Percentiles rank a stretch among this genome's conserved stretches.
Evolutionary conservation across 805 yeast species (phyloP).

Genomic region (Scheffersomyces spartinae): DNA sequence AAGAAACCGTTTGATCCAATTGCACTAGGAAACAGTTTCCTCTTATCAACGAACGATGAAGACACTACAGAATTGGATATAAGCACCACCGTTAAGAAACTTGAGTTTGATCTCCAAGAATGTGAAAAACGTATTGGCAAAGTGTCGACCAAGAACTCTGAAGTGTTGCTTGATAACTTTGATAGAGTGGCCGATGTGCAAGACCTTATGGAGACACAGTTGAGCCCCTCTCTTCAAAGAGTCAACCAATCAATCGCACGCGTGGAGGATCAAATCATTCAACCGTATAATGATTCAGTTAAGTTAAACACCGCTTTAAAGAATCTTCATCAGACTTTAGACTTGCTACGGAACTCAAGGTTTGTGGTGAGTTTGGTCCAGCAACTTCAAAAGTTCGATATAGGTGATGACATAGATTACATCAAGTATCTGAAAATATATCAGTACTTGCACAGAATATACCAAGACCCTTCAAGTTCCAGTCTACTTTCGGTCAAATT

Average conservation of each 20-base stretch:
- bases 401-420: too few relatives aligned
- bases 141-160: slow-evolving; percentile 18
- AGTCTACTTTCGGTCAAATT: slow-evolving; percentile 15
- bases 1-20: slow-evolving; percentile 18
- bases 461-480: slow-evolving; percentile 9
- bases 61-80: slow-evolving; percentile 26
- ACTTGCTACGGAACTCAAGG: slow-evolving; percentile 22
- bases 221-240: slow-evolving; percentile 19
- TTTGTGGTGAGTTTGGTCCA: slow-evolving; percentile 24
- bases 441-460: slow-evolving; percentile 4
- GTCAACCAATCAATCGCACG: slow-evolving; percentile 19
- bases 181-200: slow-evolving; percentile 14
- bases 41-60: slow-evolving; percentile 25
- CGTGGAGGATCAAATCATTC: slow-evolving; percentile 18
- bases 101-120: slow-evolving; percentile 29
- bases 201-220: slow-evolving; percentile 9
- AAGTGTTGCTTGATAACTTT: slow-evolving; percentile 19
- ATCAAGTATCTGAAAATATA: too few relatives aligned
- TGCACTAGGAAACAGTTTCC: slow-evolving; percentile 20
- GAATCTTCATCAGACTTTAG: slow-evolving; percentile 22
- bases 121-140: slow-evolving; percentile 25
- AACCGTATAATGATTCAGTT: slow-evolving; percentile 27
- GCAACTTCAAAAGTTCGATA: slow-evolving; percentile 22
- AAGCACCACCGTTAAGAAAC: slow-evolving; percentile 25
- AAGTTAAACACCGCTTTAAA: slow-evolving; percentile 22